phyloP scores from a whole-genome alignment of 441 rosid species.

The Geranium incanum region DNA sequence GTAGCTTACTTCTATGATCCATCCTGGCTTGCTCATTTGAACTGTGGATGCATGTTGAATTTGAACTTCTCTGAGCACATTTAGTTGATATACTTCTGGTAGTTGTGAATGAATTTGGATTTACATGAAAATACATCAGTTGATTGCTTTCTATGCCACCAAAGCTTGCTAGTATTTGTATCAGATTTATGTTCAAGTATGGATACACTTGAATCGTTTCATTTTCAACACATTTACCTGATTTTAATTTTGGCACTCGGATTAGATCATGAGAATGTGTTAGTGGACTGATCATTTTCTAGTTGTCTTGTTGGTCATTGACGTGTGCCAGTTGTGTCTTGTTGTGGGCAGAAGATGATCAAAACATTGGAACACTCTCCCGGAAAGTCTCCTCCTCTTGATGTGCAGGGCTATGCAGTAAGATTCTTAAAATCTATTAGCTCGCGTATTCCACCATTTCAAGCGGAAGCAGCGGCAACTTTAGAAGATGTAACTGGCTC shows the following conservation, averaged over 20 bases:
- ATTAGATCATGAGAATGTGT: not conserved
- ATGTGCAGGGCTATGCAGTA: constrained; percentile 69
- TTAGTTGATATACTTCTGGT: not conserved
- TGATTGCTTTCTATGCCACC: constrained; percentile 1
- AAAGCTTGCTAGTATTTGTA: not conserved
- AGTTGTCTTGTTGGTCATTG: not conserved
- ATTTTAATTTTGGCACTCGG: not conserved
- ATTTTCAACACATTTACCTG: not conserved
- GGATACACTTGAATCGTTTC: not conserved
- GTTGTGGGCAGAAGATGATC: constrained; percentile 44
- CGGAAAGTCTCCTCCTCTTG: constrained; percentile 30
- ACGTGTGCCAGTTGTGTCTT: not conserved
- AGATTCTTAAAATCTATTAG: constrained; percentile 62
- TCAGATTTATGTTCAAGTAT: not conserved
- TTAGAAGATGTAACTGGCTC: constrained; percentile 48
- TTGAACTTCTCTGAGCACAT: constrained; percentile 9
- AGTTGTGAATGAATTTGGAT: constrained; percentile 12
- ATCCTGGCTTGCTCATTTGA: constrained; percentile 5
- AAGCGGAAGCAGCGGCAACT: constrained; percentile 60
- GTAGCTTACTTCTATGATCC: not conserved
- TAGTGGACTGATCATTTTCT: not conserved
- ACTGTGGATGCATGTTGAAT: not conserved
- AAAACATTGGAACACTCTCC: constrained; percentile 34
- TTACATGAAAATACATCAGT: constrained; percentile 11
- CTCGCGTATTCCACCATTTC: constrained; percentile 39